These are phyloP conservation scores for Euphorbia peplus DNA, from an alignment of 345 rosid genomes.

Conservation along the genomic window DNA sequence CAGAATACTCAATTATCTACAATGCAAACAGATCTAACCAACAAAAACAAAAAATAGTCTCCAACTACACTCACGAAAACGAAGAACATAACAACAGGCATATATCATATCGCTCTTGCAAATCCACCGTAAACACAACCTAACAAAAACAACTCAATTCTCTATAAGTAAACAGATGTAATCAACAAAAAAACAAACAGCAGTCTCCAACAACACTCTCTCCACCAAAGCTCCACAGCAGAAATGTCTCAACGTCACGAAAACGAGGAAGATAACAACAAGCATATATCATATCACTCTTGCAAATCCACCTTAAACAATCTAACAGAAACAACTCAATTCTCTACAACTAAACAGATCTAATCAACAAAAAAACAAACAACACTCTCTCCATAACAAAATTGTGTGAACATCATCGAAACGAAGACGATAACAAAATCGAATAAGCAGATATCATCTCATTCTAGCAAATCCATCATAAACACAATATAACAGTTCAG, in stretches of 20 bases:
- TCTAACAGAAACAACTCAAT: background rate
- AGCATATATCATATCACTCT: background rate
- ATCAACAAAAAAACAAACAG: background rate
- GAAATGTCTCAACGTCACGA: background rate
- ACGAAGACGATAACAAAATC: background rate
- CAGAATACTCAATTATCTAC: background rate
- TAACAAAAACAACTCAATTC: too few relatives aligned
- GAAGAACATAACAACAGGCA: too few relatives aligned
- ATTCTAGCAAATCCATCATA: background rate
- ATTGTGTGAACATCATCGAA: background rate
- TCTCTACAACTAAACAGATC: too few relatives aligned
- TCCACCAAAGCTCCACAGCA: background rate
- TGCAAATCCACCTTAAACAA: background rate
- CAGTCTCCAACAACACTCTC: background rate
- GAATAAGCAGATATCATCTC: background rate
- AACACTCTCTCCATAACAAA: background rate
- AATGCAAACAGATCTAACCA: slow-evolving; percentile 7
- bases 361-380: too few relatives aligned
- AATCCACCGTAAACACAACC: too few relatives aligned
- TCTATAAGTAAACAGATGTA: slow-evolving; percentile 3
- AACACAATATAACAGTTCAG: background rate
- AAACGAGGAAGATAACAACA: background rate
- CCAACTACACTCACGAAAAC: background rate
- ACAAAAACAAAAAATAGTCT: background rate
- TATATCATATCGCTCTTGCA: too few relatives aligned